phyloP scores from a whole-genome alignment of 1,284 basidiomycete species.

The Cutaneotrichosporon sp. region DNA sequence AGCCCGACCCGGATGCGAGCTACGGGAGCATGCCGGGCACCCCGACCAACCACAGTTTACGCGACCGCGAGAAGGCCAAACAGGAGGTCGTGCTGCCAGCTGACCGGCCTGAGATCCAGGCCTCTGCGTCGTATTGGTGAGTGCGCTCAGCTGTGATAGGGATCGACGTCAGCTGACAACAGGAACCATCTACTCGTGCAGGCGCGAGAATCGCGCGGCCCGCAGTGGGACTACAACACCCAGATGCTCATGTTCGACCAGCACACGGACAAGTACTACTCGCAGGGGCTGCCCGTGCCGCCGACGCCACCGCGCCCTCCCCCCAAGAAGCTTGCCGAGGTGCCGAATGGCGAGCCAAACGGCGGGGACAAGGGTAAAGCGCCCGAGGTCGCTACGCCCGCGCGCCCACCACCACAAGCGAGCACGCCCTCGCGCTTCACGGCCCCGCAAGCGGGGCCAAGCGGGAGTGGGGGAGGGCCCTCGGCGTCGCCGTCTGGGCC shows the following conservation, averaged over 20 bases:
- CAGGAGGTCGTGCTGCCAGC: conserved; percentile 7
- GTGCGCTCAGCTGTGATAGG: too few species aligned
- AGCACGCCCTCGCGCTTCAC: background rate
- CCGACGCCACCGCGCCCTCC: conserved; percentile 8
- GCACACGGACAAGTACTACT: conserved; percentile 41
- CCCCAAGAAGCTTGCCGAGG: conserved; percentile 8
- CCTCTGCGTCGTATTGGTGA: conserved; percentile 23
- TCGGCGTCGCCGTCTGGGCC: conserved; percentile 1
- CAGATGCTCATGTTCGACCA: conserved; percentile 47
- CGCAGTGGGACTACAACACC: conserved; percentile 53
- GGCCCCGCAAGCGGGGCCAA: background rate
- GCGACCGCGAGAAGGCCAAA: conserved; percentile 7
- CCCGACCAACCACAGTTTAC: background rate
- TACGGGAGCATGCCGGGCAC: conserved; percentile 6
- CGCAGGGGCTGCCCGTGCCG: conserved; percentile 32
- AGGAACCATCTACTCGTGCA: conserved; percentile 53
- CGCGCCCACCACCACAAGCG: background rate
- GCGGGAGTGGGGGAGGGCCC: background rate
- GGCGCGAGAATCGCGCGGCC: conserved; percentile 48
- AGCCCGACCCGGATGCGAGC: conserved; percentile 13
- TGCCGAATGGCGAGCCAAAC: conserved; percentile 3
- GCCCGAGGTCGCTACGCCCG: conserved; percentile 1
- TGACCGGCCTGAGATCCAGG: conserved; percentile 16
- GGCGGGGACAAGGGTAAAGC: conserved; percentile 10
- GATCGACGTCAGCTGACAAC: conserved; percentile 18